Base-by-base conservation (phyloP, 2,329 filamentous ascomycete genomes). In the Keithomyces neogunnii region DNA sequence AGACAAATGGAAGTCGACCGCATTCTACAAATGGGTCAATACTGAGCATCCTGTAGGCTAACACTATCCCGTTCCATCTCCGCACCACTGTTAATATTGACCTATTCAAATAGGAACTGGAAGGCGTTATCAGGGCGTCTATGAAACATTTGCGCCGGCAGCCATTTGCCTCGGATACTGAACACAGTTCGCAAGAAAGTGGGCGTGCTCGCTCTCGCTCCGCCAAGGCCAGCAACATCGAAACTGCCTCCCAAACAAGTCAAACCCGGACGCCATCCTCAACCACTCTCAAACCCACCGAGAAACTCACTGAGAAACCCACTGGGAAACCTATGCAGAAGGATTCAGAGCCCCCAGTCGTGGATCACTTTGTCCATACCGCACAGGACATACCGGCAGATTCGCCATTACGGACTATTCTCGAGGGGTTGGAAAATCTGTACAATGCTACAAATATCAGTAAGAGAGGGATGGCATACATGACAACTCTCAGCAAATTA, bases 1-100 rank as follows among this genome's bases (percentile, higher is more conserved):
- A 30, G 63, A 69, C 36, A 44, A 30, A 19, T 80, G 76, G 77
- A 55, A 57, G 7, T 48, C 57, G 3, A 80, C 76, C 0, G 61
- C 61, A 4, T 77, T 83, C 53, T 69, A 73, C 53, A 69, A 69
- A 29, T 80, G 75, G 73, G 61, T 83, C 44, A 66, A 61, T 2
- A 54, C 60, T 1, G 60, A 68, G 54, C 66, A 72, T 53, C 62
- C 64, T 4, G 76, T 78, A 64, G 55, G 69, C 52, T 9, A 6
- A 6, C 13, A 49, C 10, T n/a, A 40, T 26, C 29, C 39, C 35
- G 19, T 19, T 19, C 29, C n/a, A 42, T 48, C 51, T 39, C 8
- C 54, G 54, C 51, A 48, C 45, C 35, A 8, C 7, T 5, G 28
- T 26, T 11, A 7, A 30, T 30, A 4, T 11, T 30, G 28, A n/a